A percentile compares a stretch with the other conserved stretches of the same genome.
Conservation (phyloP, 2,329 filamentous ascomycete genomes). For the Epicoccum nigrum region DNA sequence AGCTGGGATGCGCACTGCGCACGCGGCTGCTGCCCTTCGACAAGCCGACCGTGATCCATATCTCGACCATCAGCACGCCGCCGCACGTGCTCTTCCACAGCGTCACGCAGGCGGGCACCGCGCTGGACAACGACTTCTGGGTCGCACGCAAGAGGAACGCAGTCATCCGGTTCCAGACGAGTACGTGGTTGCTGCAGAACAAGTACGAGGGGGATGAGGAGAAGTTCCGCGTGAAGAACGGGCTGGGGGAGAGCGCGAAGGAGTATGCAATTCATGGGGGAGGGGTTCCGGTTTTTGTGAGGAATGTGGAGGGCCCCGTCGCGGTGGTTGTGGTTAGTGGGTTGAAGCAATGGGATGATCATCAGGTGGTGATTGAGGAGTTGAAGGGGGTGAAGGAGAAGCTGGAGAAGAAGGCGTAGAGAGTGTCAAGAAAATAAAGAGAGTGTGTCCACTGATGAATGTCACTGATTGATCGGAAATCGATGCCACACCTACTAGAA, state of each 20-base stretch:
- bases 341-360: slow-evolving; percentile 78
- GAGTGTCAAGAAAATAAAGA: too few relatives aligned
- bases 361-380: slow-evolving; percentile 72
- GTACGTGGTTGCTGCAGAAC: slow-evolving; percentile 72
- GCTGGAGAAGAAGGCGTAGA: slow-evolving; percentile 13
- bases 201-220: slow-evolving; percentile 69
- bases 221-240: slow-evolving; percentile 69
- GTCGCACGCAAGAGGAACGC: slow-evolving; percentile 70
- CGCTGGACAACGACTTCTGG: slow-evolving; percentile 73
- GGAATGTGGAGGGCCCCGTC: slow-evolving; percentile 73
- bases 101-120: slow-evolving; percentile 68
- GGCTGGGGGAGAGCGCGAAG: slow-evolving; percentile 57
- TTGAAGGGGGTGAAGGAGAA: slow-evolving; percentile 21
- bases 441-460: too few relatives aligned
- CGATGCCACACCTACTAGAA: too few relatives aligned
- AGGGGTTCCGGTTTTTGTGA: slow-evolving; percentile 72
- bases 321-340: slow-evolving; percentile 78
- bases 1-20: slow-evolving; percentile 67
- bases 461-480: too few relatives aligned
- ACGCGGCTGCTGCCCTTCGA: slow-evolving; percentile 61
- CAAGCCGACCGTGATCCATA: slow-evolving; percentile 66
- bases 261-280: slow-evolving; percentile 80
- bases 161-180: slow-evolving; percentile 71
- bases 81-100: slow-evolving; percentile 71
- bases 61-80: slow-evolving; percentile 60